Percentiles rank a stretch among this genome's conserved stretches.
Conservation (phyloP, 2,329 filamentous ascomycete genomes). For the Fusarium odoratissimum region DNA sequence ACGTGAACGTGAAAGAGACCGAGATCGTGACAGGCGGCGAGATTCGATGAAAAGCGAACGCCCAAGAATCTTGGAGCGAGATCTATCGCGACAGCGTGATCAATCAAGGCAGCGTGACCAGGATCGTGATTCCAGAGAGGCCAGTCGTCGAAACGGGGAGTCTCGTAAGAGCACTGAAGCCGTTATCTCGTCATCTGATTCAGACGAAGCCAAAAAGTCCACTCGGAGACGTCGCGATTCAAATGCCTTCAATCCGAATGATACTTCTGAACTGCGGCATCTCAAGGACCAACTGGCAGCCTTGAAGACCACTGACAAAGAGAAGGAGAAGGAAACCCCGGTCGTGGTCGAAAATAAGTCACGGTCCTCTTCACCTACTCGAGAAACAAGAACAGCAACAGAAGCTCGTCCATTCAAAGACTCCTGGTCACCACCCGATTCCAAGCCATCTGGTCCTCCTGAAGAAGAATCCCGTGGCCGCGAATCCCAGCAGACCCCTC, state of each 20-base stretch:
- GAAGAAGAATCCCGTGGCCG: conserved; percentile 56
- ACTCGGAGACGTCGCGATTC: conserved; percentile 54
- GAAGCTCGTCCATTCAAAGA: conserved; percentile 33
- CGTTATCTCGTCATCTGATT: conserved; percentile 52
- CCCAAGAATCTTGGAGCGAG: conserved; percentile 25
- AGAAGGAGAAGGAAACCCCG: conserved; percentile 40
- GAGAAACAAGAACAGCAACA: conserved; percentile 18
- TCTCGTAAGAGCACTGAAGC: conserved; percentile 52
- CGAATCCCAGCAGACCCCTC: conserved; percentile 49
- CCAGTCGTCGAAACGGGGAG: conserved; percentile 54
- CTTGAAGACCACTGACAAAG: conserved; percentile 47
- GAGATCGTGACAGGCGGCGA: conserved; percentile 36
- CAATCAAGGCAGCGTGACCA: conserved; percentile 37
- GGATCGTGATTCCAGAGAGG: conserved; percentile 44
- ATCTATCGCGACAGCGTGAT: conserved; percentile 37
- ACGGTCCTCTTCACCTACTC: conserved; percentile 39
- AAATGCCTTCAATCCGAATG: conserved; percentile 63
- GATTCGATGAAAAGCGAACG: conserved; percentile 37
- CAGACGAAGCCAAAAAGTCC: conserved; percentile 55
- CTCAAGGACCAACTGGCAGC: conserved; percentile 64
- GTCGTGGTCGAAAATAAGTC: conserved; percentile 39
- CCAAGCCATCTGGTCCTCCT: conserved; percentile 26
- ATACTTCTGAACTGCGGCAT: conserved; percentile 61
- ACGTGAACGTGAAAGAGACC: conserved; percentile 32
- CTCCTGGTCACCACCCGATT: conserved; percentile 22